phyloP scores from a whole-genome alignment of 441 rosid genomes.

The Sinapis alba region DNA sequence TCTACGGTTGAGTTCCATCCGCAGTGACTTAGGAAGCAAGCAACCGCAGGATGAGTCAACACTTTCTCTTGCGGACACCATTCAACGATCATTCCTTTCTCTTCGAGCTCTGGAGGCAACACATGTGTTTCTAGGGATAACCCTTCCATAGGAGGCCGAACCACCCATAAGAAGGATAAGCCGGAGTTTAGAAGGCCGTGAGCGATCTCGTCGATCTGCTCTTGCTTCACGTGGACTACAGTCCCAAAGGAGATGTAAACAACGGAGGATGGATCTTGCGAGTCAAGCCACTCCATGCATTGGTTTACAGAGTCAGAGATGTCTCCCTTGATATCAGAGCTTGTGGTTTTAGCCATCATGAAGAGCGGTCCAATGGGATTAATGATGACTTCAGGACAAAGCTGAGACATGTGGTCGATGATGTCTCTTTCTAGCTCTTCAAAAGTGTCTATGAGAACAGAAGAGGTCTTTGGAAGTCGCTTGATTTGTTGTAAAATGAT shows the following conservation, averaged over 20 bases:
- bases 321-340: constrained; percentile 43
- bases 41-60: constrained; percentile 1
- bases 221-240: constrained; percentile 52
- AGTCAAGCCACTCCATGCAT: constrained; percentile 66
- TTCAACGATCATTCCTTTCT: background rate
- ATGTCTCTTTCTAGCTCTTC: constrained; percentile 57
- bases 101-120: background rate
- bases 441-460: constrained; percentile 62
- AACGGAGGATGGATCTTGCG: constrained; percentile 49
- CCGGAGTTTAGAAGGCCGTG: constrained; percentile 42
- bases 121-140: constrained; percentile 4
- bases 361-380: constrained; percentile 61
- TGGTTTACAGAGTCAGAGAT: constrained; percentile 26
- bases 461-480: constrained; percentile 43
- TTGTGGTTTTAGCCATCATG: constrained; percentile 43
- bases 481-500: constrained; percentile 53
- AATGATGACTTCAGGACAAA: constrained; percentile 37
- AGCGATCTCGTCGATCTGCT: constrained; percentile 64
- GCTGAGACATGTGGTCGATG: constrained; percentile 50
- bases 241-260: constrained; percentile 70
- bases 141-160: constrained; percentile 47
- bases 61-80: constrained; percentile 5
- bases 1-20: constrained; percentile 41
- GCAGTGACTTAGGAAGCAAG: constrained; percentile 5
- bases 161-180: constrained; percentile 62